Evolutionary conservation across 805 yeast genomes (phyloP).

Genomic region (Sugiyamaella smithiae): DNA sequence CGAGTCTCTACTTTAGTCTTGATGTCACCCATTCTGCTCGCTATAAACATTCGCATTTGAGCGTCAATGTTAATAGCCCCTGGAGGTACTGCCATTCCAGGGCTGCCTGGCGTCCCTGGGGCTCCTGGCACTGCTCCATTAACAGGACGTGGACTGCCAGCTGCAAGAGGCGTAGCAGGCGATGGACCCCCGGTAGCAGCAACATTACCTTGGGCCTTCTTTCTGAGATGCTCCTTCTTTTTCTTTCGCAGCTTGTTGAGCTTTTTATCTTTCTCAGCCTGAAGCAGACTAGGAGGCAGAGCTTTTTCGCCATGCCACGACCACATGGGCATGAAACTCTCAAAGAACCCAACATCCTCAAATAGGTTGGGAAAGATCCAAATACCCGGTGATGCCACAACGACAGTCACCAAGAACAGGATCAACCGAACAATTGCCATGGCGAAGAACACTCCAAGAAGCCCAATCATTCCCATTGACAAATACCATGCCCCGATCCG

Average conservation of each 20-base stretch:
- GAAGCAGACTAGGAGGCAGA: conserved; percentile 11
- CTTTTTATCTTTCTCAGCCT: conserved; percentile 3
- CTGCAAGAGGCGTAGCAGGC: conserved; percentile 5
- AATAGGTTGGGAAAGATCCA: conserved; percentile 96
- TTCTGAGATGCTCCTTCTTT: conserved; percentile 23
- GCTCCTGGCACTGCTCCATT: background rate
- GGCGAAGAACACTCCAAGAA: conserved; percentile 71
- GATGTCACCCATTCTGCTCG: conserved; percentile 4
- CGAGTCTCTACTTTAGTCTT: conserved; percentile 1
- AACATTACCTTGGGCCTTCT: conserved; percentile 4
- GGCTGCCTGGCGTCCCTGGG: background rate
- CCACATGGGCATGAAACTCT: conserved; percentile 86
- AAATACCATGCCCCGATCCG: conserved; percentile 88
- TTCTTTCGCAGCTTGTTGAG: conserved; percentile 19
- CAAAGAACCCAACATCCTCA: conserved; percentile 91
- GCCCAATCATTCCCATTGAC: conserved; percentile 70
- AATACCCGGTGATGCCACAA: conserved; percentile 66
- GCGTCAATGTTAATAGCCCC: background rate
- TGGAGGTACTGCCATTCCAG: background rate
- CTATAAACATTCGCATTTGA: conserved; percentile 1
- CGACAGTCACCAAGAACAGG: conserved; percentile 57
- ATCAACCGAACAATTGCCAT: conserved; percentile 78
- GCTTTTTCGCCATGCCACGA: conserved; percentile 60
- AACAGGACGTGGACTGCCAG: background rate
- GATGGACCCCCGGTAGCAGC: conserved; percentile 1